Evolutionary conservation across 2,329 filamentous ascomycete genomes (phyloP).

Genomic region (Sclerotinia glacialis): DNA sequence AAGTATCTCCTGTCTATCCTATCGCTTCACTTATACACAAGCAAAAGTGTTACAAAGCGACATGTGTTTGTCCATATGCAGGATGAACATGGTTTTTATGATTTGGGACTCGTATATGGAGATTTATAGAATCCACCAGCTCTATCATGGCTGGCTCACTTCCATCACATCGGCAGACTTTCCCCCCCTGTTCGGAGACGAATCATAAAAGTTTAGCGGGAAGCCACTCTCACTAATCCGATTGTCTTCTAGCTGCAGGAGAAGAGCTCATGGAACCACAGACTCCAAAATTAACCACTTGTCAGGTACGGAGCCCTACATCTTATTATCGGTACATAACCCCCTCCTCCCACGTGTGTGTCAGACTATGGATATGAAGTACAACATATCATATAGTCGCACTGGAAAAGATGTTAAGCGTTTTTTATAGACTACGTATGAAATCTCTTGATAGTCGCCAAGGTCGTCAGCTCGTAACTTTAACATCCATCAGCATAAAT

Average conservation of each 20-base stretch:
- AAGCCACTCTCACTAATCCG: constrained; percentile 10
- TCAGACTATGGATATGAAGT: background rate
- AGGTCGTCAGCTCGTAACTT: background rate
- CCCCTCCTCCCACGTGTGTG: constrained; percentile 6
- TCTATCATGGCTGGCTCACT: background rate
- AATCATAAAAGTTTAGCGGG: background rate
- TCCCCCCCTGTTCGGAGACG: background rate
- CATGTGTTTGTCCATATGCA: background rate
- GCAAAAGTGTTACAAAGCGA: background rate
- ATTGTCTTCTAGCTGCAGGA: background rate
- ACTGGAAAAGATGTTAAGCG: background rate
- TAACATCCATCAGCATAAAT: background rate
- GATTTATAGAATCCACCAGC: too few relatives aligned
- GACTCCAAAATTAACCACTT: background rate
- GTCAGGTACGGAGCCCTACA: constrained; percentile 8
- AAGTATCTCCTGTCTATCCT: background rate
- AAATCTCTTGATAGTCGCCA: background rate
- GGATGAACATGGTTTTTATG: background rate
- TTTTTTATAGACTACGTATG: background rate
- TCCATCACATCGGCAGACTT: background rate
- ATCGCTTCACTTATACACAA: too few relatives aligned
- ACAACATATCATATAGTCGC: constrained; percentile 1
- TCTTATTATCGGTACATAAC: background rate
- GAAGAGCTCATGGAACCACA: background rate
- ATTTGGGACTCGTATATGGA: background rate